A percentile compares a stretch with the other conserved stretches of the same genome.
These are phyloP conservation scores for Mucor indicus DNA, from an alignment of 371 early-diverging fungal genomes.

Conservation along the genomic window DNA sequence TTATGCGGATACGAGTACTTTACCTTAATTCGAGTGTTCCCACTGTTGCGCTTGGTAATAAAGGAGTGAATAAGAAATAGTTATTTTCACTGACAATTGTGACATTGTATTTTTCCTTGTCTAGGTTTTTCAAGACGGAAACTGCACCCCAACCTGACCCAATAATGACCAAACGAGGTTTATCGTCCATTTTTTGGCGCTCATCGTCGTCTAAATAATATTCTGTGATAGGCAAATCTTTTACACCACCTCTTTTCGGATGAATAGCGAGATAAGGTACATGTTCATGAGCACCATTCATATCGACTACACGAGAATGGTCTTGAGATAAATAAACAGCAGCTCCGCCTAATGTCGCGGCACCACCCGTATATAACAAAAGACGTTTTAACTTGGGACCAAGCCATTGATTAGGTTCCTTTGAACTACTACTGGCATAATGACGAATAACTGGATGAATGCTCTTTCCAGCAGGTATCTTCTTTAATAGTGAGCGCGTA, in stretches of 20 bases:
- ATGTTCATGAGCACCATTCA: slow-evolving; percentile 20
- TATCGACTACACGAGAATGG: slow-evolving; percentile 17
- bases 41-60: slow-evolving; percentile 75
- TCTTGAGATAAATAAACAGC: slow-evolving; percentile 26
- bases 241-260: slow-evolving; percentile 36
- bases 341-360: not conserved
- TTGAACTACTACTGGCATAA: not conserved
- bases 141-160: slow-evolving; percentile 80
- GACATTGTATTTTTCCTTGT: slow-evolving; percentile 73
- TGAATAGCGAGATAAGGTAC: slow-evolving; percentile 30
- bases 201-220: slow-evolving; percentile 35
- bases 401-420: slow-evolving; percentile 5
- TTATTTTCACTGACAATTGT: slow-evolving; percentile 67
- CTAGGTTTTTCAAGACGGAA: slow-evolving; percentile 58
- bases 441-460: too few species aligned
- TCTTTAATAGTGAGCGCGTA: slow-evolving; percentile 4
- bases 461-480: not conserved
- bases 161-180: slow-evolving; percentile 69
- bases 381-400: slow-evolving; percentile 7
- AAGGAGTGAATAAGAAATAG: slow-evolving; percentile 87
- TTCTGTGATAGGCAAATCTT: slow-evolving; percentile 28
- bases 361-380: not conserved
- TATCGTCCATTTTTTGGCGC: too few species aligned
- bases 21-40: slow-evolving; percentile 82
- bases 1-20: not conserved